Evolutionary conservation across 495 filamentous ascomycete species (phyloP).

Genomic region (Neurospora africana): DNA sequence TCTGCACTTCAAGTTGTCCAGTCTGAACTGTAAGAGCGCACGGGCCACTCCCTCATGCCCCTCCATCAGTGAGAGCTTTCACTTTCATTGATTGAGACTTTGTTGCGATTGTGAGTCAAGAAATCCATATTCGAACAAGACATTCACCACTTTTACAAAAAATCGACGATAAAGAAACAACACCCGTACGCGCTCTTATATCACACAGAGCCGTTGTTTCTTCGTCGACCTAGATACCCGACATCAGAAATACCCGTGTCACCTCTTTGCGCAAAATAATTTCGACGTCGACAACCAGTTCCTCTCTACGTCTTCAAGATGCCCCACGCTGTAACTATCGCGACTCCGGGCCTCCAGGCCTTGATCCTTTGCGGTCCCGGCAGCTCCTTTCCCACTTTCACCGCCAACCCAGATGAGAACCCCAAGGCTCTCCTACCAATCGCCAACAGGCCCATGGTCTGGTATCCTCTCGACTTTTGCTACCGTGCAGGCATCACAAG

Average conservation of each 20-base stretch:
- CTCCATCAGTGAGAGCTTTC: conserved; percentile 12
- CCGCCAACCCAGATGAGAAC: conserved; percentile 73
- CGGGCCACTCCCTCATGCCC: conserved; percentile 9
- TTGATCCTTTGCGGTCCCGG: conserved; percentile 89
- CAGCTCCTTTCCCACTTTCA: conserved; percentile 83
- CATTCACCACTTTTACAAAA: not conserved
- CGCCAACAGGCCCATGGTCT: conserved; percentile 93
- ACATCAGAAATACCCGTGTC: not conserved
- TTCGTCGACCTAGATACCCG: not conserved
- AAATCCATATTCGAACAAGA: not conserved
- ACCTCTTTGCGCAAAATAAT: not conserved
- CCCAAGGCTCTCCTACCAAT: conserved; percentile 88
- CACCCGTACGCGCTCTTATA: not conserved
- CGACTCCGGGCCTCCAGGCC: conserved; percentile 78
- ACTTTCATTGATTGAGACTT: conserved; percentile 1
- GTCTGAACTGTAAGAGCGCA: conserved; percentile 1
- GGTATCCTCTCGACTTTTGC: conserved; percentile 87
- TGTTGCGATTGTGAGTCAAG: conserved; percentile 14
- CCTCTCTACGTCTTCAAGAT: conserved; percentile 25
- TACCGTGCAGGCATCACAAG: conserved; percentile 74
- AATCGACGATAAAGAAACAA: not conserved
- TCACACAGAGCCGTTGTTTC: not conserved
- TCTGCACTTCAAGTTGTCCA: not conserved
- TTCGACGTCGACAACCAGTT: not conserved
- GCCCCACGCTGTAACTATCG: conserved; percentile 61